Evolutionary conservation across 805 yeast species (phyloP).

Genomic region (Maudiozyma saulgeensis): DNA sequence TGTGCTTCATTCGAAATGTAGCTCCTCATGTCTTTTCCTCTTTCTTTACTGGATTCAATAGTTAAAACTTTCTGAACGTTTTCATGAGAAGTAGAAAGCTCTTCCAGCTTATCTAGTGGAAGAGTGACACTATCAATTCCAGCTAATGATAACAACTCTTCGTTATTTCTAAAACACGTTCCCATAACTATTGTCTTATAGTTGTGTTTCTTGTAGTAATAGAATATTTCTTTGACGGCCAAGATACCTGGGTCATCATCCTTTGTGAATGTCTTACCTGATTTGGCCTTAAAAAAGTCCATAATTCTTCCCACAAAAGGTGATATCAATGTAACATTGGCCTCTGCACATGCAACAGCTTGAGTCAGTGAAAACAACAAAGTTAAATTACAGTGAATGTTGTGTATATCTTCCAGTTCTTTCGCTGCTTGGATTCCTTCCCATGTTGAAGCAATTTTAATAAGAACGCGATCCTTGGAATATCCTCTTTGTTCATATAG

Average conservation of each 20-base stretch:
- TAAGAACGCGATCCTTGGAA: conserved; percentile 76
- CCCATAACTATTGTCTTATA: conserved; percentile 98
- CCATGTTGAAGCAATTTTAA: conserved; percentile 94
- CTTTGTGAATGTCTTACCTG: conserved; percentile 74
- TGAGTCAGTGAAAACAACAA: conserved; percentile 87
- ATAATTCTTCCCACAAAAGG: conserved; percentile 98
- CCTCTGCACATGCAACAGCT: conserved; percentile 98
- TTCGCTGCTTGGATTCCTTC: conserved; percentile 98
- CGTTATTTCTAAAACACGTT: conserved; percentile 94
- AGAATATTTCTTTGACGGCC: conserved; percentile 77
- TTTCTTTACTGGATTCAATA: conserved; percentile 44
- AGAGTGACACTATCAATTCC: conserved; percentile 94
- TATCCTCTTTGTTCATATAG: conserved; percentile 80
- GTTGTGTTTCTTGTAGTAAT: conserved; percentile 93
- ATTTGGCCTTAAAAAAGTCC: conserved; percentile 92
- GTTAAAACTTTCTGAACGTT: conserved; percentile 73
- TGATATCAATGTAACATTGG: conserved; percentile 85
- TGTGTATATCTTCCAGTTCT: conserved; percentile 82
- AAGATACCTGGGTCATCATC: conserved; percentile 87
- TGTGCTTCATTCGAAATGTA: conserved; percentile 77
- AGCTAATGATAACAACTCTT: conserved; percentile 90
- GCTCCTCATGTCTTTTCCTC: conserved; percentile 54
- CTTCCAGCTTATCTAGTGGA: conserved; percentile 83
- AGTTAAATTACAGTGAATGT: conserved; percentile 89
- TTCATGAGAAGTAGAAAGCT: conserved; percentile 65